Base-by-base conservation (phyloP, 768 basidiomycete species). In the Termitomyces heimii region DNA sequence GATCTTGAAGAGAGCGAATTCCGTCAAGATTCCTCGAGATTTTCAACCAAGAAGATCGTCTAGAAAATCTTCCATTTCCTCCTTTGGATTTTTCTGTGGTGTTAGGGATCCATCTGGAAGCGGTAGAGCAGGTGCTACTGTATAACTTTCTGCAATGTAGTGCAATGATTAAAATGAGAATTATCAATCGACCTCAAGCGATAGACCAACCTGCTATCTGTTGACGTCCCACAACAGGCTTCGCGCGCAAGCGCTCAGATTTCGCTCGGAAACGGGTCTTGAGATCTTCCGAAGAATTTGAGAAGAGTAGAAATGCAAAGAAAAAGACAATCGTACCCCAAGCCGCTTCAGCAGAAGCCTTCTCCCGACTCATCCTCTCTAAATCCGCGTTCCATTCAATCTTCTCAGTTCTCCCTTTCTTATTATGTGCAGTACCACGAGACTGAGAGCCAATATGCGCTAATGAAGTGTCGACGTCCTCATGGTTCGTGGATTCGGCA, bases 351-450 rank as follows among this genome's bases (percentile, higher is more conserved):
- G 89, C 89, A 5, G 80, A 78, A 2, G 80, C 79, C 64, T 91
- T 92, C 60, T 90, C 89, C 22, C 80, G 78, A 34, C 71, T 80
- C 75, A 93, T 72, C 35, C 80, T 75, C 32, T 90, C 88, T 2
- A 92, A 70, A 28, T 80, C 72, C 4, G 76, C 73, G 59, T 88
- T 82, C 90, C 90, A 93, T 53, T 80, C 79, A 20, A 93, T 81
- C 53, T 76, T 69, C 58, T 84, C 77, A 0, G 83, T 68, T 45
- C 82, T 85, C 0, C 88, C 88, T 65, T 92, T 92, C 65, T 73
- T 81, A 4, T 76, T 70, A 14, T 68, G 67, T 0, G 52, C 55
- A 37, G 65, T 42, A 0, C 54, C 45, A 8, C 63, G 54, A 1
- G 69, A 57, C 10, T 65, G 59, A 2, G 77, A 75, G 0, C 75